Conservation (phyloP, 768 basidiomycete species). For the Suillus paluster region DNA sequence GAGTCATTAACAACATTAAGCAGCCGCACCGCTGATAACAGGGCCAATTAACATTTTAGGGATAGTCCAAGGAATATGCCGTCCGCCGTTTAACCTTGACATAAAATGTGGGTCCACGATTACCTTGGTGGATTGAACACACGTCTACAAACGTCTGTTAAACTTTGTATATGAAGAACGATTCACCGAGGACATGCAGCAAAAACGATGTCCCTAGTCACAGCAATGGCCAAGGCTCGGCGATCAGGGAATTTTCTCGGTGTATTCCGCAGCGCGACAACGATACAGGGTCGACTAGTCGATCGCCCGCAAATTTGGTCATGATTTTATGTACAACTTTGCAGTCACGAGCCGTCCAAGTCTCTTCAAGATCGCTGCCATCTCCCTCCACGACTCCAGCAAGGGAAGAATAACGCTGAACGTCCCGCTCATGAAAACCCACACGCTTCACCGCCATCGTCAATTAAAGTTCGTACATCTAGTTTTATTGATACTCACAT, state of each 20-base stretch:
- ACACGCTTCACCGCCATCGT: slow-evolving; percentile 22
- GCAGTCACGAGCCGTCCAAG: background rate
- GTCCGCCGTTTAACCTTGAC: too few relatives aligned
- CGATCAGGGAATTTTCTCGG: background rate
- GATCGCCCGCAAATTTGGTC: background rate
- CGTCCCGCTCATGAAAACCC: slow-evolving; percentile 31
- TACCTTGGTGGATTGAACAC: background rate
- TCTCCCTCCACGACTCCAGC: slow-evolving; percentile 34
- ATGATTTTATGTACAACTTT: slow-evolving; percentile 6
- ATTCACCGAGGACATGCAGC: background rate
- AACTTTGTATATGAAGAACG: background rate
- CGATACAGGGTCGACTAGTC: background rate
- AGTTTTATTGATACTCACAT: slow-evolving; percentile 24
- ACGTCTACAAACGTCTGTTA: background rate
- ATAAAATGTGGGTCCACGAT: background rate
- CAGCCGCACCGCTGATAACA: background rate
- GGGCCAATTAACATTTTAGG: background rate
- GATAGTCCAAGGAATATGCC: background rate
- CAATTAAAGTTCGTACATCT: background rate
- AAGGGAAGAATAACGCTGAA: slow-evolving; percentile 36
- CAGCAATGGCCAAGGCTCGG: background rate
- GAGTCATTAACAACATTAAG: background rate
- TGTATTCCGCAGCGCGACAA: background rate
- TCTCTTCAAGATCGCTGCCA: slow-evolving; percentile 20
- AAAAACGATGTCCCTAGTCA: background rate